Conservation (phyloP, 148 eudicot species). For the Cornus florida region DNA sequence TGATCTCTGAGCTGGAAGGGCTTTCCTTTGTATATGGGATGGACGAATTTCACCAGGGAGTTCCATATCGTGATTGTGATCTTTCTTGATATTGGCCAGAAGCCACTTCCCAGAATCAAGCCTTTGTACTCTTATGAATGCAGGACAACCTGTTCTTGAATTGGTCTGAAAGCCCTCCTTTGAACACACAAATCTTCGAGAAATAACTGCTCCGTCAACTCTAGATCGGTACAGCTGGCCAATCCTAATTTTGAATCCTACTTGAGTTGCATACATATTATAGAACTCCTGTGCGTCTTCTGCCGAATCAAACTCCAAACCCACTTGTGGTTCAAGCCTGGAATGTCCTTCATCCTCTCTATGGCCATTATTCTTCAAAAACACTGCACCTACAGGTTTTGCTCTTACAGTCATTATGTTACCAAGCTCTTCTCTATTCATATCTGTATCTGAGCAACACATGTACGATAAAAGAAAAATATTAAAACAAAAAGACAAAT, state of each 20-base stretch:
- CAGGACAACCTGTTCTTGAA: conserved; percentile 57
- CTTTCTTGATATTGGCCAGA: conserved; percentile 47
- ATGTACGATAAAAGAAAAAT: not conserved
- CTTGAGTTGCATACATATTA: conserved; percentile 42
- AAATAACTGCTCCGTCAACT: conserved; percentile 52
- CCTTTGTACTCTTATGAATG: conserved; percentile 61
- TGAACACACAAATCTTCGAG: conserved; percentile 58
- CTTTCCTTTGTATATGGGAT: conserved; percentile 44
- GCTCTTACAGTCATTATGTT: conserved; percentile 48
- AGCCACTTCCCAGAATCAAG: conserved; percentile 59
- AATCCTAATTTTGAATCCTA: conserved; percentile 53
- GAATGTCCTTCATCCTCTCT: conserved; percentile 40
- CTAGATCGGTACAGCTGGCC: conserved; percentile 61
- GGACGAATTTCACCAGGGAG: conserved; percentile 40
- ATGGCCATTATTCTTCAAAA: conserved; percentile 31
- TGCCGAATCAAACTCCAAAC: conserved; percentile 56
- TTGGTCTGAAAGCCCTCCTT: conserved; percentile 61
- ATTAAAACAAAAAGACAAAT: not conserved
- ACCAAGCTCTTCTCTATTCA: conserved; percentile 48
- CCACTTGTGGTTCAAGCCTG: conserved; percentile 44
- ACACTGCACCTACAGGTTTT: conserved; percentile 28
- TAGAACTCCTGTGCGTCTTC: conserved; percentile 66
- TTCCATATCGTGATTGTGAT: conserved; percentile 59
- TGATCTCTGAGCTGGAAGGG: conserved; percentile 33
- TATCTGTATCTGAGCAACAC: conserved; percentile 35